Conservation (phyloP, 2,329 filamentous ascomycete genomes). For the Aspergillus viridinutans region DNA sequence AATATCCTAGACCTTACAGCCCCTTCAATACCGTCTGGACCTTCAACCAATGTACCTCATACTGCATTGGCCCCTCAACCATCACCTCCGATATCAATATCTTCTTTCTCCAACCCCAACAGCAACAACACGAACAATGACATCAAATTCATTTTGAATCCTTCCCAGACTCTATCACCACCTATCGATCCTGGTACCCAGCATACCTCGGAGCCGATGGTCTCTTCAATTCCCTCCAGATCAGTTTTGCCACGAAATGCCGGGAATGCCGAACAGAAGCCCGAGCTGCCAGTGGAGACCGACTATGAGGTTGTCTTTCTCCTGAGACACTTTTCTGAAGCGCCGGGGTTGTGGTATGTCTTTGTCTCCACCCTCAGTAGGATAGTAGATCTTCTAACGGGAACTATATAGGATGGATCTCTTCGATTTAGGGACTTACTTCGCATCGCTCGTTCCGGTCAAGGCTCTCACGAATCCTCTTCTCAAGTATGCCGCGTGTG, state of each 20-base stretch:
- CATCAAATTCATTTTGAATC: conserved; percentile 56
- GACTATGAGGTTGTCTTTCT: conserved; percentile 59
- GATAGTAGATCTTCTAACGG: conserved; percentile 5
- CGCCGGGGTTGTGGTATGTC: conserved; percentile 54
- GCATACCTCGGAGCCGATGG: conserved; percentile 23
- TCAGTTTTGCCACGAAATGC: conserved; percentile 18
- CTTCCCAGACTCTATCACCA: conserved; percentile 40
- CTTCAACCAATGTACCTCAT: conserved; percentile 32
- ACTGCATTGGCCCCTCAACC: conserved; percentile 30
- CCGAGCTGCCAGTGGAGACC: conserved; percentile 31
- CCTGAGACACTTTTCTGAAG: conserved; percentile 57
- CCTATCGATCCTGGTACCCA: conserved; percentile 42
- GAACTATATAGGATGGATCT: conserved; percentile 38
- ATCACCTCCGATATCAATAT: conserved; percentile 44
- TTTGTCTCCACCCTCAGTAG: background rate
- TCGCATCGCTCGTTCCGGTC: conserved; percentile 57
- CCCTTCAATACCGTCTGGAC: conserved; percentile 20
- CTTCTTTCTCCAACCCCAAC: conserved; percentile 18
- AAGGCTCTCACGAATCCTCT: conserved; percentile 50
- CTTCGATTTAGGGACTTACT: conserved; percentile 53
- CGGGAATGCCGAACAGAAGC: conserved; percentile 15
- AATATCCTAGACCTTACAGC: conserved; percentile 12
- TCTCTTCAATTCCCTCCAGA: conserved; percentile 27
- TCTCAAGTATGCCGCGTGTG: conserved; percentile 53
- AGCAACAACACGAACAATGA: conserved; percentile 40